phyloP scores from a whole-genome alignment of 2,329 filamentous ascomycete genomes.

The Nigrospora oryzae region DNA sequence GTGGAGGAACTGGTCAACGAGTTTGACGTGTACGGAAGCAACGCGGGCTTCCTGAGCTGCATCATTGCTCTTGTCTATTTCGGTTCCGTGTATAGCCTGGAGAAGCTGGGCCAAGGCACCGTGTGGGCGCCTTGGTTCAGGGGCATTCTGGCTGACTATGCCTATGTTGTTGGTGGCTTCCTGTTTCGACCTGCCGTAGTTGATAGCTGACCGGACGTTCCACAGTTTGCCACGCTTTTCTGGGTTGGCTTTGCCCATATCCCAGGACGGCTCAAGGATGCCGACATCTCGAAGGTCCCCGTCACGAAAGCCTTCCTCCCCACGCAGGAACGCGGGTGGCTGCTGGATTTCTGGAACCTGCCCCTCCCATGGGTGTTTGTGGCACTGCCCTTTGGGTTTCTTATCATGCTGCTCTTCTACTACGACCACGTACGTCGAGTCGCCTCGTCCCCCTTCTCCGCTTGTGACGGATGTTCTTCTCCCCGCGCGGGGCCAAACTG shows the following conservation, averaged over 20 bases:
- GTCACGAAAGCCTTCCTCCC: slow-evolving; percentile 36
- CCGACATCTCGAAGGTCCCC: slow-evolving; percentile 31
- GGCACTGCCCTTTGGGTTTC: slow-evolving; percentile 41
- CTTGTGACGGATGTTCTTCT: too few relatives aligned
- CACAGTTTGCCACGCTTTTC: slow-evolving; percentile 37
- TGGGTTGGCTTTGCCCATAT: slow-evolving; percentile 47
- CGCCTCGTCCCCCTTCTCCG: not conserved
- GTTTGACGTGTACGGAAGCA: slow-evolving; percentile 29
- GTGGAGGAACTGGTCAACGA: slow-evolving; percentile 45
- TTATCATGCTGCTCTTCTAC: slow-evolving; percentile 46
- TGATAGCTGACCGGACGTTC: not conserved
- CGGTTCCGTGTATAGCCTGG: slow-evolving; percentile 37
- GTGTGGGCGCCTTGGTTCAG: slow-evolving; percentile 33
- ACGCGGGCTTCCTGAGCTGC: slow-evolving; percentile 35
- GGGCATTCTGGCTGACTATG: slow-evolving; percentile 40
- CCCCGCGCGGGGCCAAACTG: not conserved
- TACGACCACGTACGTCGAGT: slow-evolving; percentile 37
- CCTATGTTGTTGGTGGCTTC: slow-evolving; percentile 30
- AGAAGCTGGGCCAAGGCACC: slow-evolving; percentile 35
- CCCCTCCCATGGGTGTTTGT: slow-evolving; percentile 43
- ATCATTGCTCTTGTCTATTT: slow-evolving; percentile 29
- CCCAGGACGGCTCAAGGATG: slow-evolving; percentile 31
- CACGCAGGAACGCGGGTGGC: slow-evolving; percentile 33
- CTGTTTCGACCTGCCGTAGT: not conserved
- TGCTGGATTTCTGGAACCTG: slow-evolving; percentile 44